Evolutionary conservation across 2,329 filamentous ascomycete species (phyloP).

Genomic region (Cercospora brassicicola): DNA sequence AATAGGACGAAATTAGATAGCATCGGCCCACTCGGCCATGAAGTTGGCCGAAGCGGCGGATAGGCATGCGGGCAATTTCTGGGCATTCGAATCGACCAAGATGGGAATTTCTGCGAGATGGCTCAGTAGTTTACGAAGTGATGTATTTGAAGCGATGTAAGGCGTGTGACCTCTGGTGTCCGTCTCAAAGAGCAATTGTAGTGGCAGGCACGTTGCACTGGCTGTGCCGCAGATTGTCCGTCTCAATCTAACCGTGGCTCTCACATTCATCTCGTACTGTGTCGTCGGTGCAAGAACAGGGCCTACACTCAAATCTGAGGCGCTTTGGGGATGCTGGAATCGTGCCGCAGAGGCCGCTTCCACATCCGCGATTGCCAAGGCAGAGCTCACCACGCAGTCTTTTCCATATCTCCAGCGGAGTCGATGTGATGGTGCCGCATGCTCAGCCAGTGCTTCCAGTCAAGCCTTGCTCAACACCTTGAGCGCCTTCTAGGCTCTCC

Average conservation of each 20-base stretch:
- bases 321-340: background rate
- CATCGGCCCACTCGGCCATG: background rate
- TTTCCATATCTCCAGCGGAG: background rate
- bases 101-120: background rate
- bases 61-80: background rate
- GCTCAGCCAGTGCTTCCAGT: slow-evolving; percentile 33
- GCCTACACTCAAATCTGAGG: background rate
- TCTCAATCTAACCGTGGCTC: background rate
- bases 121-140: background rate
- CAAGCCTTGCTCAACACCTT: slow-evolving; percentile 43
- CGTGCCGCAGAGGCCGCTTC: background rate
- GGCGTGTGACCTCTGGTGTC: background rate
- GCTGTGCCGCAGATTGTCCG: background rate
- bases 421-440: background rate
- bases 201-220: background rate
- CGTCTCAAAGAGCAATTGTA: background rate
- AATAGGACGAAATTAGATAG: background rate
- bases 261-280: background rate
- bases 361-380: background rate
- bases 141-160: background rate
- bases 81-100: background rate
- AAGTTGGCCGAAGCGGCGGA: background rate
- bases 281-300: background rate
- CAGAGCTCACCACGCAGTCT: background rate
- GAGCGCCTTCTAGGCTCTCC: slow-evolving; percentile 44